Percentiles rank a stretch among this genome's conserved stretches.
Conservation (phyloP, 495 filamentous ascomycete genomes). For the Hyaloscypha finlandica region DNA sequence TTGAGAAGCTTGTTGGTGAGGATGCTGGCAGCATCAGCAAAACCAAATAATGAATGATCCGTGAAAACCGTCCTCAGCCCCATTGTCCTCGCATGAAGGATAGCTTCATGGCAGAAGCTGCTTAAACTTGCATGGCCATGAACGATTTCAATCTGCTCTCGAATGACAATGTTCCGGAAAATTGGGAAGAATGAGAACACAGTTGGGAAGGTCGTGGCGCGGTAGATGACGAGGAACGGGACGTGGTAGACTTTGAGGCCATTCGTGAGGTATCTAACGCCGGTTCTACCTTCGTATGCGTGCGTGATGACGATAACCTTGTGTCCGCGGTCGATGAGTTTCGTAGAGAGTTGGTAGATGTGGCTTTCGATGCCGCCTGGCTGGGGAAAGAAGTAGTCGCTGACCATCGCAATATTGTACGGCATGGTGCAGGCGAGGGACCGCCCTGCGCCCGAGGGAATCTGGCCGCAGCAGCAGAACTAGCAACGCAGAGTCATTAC, state of each 20-base stretch:
- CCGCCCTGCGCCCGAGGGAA: background rate
- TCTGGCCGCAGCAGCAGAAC: background rate
- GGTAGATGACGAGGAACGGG: constrained; percentile 93
- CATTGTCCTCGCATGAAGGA: constrained; percentile 95
- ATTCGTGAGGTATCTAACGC: constrained; percentile 96
- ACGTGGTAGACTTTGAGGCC: constrained; percentile 98
- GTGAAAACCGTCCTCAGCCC: constrained; percentile 93
- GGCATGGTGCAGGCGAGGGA: constrained; percentile 46
- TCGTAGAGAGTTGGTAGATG: constrained; percentile 95
- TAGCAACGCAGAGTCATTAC: background rate
- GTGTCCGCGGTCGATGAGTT: constrained; percentile 95
- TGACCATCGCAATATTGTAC: constrained; percentile 82
- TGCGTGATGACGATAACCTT: constrained; percentile 98
- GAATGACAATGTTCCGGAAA: constrained; percentile 91
- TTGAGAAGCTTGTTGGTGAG: constrained; percentile 96
- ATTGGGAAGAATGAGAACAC: constrained; percentile 98
- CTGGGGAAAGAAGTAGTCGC: constrained; percentile 99
- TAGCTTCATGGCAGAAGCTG: constrained; percentile 90
- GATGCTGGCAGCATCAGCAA: constrained; percentile 94
- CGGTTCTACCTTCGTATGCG: constrained; percentile 87
- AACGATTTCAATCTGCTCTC: constrained; percentile 94
- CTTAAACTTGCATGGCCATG: constrained; percentile 94
- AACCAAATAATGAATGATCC: constrained; percentile 97
- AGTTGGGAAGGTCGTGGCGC: constrained; percentile 91
- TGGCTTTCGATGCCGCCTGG: constrained; percentile 96